A percentile compares a stretch with the other conserved stretches of the same genome.
phyloP scores from a whole-genome alignment of 2,329 filamentous ascomycete species.

The Lanzia echinophila region DNA sequence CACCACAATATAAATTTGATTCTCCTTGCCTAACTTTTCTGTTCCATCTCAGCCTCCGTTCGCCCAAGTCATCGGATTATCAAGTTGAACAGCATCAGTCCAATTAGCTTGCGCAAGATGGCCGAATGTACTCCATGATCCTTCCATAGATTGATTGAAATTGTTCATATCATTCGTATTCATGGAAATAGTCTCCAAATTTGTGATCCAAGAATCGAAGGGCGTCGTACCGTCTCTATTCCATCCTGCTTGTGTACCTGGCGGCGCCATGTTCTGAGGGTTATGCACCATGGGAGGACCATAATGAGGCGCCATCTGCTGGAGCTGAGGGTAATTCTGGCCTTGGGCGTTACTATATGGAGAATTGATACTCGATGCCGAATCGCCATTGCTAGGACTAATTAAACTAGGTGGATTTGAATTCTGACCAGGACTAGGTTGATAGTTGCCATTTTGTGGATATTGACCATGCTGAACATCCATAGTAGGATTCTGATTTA shows the following conservation, averaged over 20 bases:
- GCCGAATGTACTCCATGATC: no score
- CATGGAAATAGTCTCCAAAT: slow-evolving; percentile 8
- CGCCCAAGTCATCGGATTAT: no score
- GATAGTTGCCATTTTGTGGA: slow-evolving; percentile 17
- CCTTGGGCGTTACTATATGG: slow-evolving; percentile 17
- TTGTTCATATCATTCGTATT: slow-evolving; percentile 9
- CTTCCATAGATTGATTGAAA: slow-evolving; percentile 5
- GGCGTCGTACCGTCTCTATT: neutral
- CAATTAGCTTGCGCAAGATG: no score
- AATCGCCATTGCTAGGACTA: slow-evolving; percentile 24
- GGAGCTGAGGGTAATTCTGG: slow-evolving; percentile 3
- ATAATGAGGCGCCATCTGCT: slow-evolving; percentile 7
- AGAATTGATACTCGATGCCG: slow-evolving; percentile 21
- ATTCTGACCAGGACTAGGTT: slow-evolving; percentile 19
- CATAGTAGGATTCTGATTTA: slow-evolving; percentile 22
- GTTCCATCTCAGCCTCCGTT: no score
- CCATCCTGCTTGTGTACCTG: slow-evolving; percentile 5
- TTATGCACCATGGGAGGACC: slow-evolving; percentile 5
- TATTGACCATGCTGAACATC: slow-evolving; percentile 21
- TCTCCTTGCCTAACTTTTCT: neutral
- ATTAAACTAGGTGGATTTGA: slow-evolving; percentile 22
- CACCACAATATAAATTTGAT: neutral
- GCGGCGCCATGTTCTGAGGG: slow-evolving; percentile 7
- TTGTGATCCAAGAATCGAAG: slow-evolving; percentile 4
- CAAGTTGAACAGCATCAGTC: no score